Conservation (phyloP, 2,329 filamentous ascomycete species). For the Pseudogymnoascus sp. region DNA sequence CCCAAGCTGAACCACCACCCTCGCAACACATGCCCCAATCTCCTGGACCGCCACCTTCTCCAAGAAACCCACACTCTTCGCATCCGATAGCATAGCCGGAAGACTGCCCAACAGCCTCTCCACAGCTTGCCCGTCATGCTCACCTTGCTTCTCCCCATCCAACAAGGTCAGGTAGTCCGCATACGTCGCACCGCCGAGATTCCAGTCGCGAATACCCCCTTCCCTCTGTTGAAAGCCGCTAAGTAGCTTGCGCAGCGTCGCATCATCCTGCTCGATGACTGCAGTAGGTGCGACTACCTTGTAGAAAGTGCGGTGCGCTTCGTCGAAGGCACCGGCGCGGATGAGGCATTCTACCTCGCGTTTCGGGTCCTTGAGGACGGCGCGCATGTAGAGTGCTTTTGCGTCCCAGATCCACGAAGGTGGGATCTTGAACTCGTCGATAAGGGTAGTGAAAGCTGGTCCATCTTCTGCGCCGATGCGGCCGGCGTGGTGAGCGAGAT, state of each 20-base stretch:
- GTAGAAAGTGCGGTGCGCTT: conserved; percentile 78
- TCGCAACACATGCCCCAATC: conserved; percentile 68
- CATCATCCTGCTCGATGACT: conserved; percentile 75
- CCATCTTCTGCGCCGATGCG: conserved; percentile 53
- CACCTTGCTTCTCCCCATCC: conserved; percentile 33
- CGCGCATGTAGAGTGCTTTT: conserved; percentile 73
- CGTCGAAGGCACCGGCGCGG: conserved; percentile 63
- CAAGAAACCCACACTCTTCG: conserved; percentile 35
- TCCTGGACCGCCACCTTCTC: conserved; percentile 71
- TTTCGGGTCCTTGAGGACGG: conserved; percentile 58
- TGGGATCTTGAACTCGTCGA: conserved; percentile 61
- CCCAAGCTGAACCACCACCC: conserved; percentile 48
- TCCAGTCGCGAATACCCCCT: conserved; percentile 62
- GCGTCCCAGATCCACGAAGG: conserved; percentile 77
- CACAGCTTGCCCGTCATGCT: conserved; percentile 40
- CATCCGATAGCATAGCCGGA: conserved; percentile 38
- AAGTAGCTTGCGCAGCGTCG: conserved; percentile 59
- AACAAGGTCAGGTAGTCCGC: conserved; percentile 49
- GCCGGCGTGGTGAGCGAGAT: conserved; percentile 64
- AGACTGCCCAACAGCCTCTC: conserved; percentile 50
- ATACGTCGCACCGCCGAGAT: conserved; percentile 73
- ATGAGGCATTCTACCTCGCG: conserved; percentile 74
- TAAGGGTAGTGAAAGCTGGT: conserved; percentile 50
- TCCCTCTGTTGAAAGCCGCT: conserved; percentile 60
- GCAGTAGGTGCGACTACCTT: conserved; percentile 72